Conservation (phyloP, 2,329 filamentous ascomycete species). For the Fusarium sp. region DNA sequence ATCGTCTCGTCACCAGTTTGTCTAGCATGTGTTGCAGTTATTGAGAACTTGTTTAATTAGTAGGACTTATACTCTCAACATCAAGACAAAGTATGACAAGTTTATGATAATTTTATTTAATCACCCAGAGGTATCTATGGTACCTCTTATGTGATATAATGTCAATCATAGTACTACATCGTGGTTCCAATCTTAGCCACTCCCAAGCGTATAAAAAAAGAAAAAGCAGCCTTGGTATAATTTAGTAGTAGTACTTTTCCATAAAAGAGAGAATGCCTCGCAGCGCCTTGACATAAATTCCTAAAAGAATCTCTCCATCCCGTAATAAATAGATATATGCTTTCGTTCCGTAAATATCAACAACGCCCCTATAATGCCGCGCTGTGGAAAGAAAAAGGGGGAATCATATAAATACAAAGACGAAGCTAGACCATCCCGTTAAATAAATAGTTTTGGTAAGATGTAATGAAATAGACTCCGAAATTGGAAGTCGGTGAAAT, state of each 20-base stretch:
- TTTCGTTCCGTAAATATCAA: slow-evolving; percentile 13
- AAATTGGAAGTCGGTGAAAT: not conserved
- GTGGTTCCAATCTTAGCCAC: slow-evolving; percentile 18
- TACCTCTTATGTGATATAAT: not conserved
- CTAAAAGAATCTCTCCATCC: slow-evolving; percentile 5
- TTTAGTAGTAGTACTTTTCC: slow-evolving; percentile 25
- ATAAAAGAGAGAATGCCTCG: slow-evolving; percentile 10
- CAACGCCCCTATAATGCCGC: slow-evolving; percentile 43
- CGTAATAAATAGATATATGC: slow-evolving; percentile 11
- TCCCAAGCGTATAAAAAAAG: not conserved
- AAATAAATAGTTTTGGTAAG: not conserved
- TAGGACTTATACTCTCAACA: not conserved
- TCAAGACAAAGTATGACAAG: not conserved
- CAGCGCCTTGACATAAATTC: slow-evolving; percentile 17
- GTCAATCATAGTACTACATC: not conserved
- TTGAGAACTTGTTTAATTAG: not conserved
- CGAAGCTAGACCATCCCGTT: slow-evolving; percentile 10
- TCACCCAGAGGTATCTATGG: not conserved
- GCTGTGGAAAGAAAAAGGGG: slow-evolving; percentile 27
- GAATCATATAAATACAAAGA: slow-evolving; percentile 37
- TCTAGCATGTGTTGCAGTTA: not conserved
- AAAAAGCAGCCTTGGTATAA: slow-evolving; percentile 15
- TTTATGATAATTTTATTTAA: not conserved
- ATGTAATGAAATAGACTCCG: not conserved
- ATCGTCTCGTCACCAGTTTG: not conserved